A percentile compares a stretch with the other conserved stretches of the same genome.
Conservation (phyloP, 2,329 filamentous ascomycete genomes). For the Cladosporium cucumerinum region DNA sequence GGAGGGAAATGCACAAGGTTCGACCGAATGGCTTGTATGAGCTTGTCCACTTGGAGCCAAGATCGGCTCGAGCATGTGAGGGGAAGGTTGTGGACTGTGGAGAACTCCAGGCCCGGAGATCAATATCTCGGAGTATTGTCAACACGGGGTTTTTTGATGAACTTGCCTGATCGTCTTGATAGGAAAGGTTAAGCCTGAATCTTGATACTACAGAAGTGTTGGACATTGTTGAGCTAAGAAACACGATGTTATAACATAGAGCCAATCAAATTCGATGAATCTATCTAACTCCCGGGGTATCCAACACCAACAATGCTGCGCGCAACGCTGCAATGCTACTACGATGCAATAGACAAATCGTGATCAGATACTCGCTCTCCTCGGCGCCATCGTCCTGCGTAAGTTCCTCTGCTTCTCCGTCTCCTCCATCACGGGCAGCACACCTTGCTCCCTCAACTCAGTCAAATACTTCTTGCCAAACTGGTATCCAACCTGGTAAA, state of each 20-base stretch:
- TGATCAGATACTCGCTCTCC: conserved; percentile 46
- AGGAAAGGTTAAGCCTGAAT: not conserved
- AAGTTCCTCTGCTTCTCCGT: conserved; percentile 51
- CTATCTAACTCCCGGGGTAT: not conserved
- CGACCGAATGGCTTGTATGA: not conserved
- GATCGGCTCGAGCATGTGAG: conserved; percentile 1
- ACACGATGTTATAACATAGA: not conserved
- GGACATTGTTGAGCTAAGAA: not conserved
- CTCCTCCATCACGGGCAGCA: conserved; percentile 58
- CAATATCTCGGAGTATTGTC: not conserved
- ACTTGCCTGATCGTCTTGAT: not conserved
- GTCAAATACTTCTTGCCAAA: conserved; percentile 80
- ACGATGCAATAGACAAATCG: not conserved
- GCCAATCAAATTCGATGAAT: not conserved
- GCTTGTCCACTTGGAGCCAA: conserved; percentile 5
- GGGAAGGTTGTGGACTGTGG: not conserved
- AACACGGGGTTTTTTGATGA: not conserved
- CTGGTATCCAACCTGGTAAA: conserved; percentile 82
- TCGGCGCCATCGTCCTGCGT: conserved; percentile 51
- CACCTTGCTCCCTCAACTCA: conserved; percentile 72
- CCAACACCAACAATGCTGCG: not conserved
- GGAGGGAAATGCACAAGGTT: not conserved
- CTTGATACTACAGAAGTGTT: not conserved
- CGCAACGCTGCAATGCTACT: not conserved
- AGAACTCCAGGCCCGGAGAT: not conserved